phyloP scores from a whole-genome alignment of 2,329 filamentous ascomycete genomes.

The Hypoxylon sp. region DNA sequence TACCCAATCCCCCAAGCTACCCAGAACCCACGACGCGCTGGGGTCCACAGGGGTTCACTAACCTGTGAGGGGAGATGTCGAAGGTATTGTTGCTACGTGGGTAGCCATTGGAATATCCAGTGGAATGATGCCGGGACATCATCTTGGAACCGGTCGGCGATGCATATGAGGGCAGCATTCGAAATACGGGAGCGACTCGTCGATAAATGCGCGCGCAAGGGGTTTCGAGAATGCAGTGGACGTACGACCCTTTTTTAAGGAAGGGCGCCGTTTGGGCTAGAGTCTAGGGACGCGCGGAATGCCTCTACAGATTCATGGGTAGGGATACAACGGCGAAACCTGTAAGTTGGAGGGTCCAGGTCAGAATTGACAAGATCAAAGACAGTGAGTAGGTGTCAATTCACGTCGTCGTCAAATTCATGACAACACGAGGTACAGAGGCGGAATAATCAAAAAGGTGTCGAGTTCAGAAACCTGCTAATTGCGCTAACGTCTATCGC shows the following conservation, averaged over 20 bases:
- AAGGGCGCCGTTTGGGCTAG: slow-evolving; percentile 39
- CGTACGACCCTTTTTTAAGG: slow-evolving; percentile 39
- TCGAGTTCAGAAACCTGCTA: slow-evolving; percentile 46
- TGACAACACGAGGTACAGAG: slow-evolving; percentile 29
- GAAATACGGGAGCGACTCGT: slow-evolving; percentile 40
- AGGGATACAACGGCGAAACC: slow-evolving; percentile 15
- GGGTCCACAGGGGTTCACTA: slow-evolving; percentile 59
- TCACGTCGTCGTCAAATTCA: slow-evolving; percentile 29
- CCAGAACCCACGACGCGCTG: slow-evolving; percentile 9
- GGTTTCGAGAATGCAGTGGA: slow-evolving; percentile 23
- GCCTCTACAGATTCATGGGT: slow-evolving; percentile 40
- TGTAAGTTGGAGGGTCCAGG: slow-evolving; percentile 8
- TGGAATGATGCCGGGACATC: slow-evolving; percentile 86
- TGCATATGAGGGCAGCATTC: slow-evolving; percentile 74
- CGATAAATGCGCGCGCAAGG: slow-evolving; percentile 32
- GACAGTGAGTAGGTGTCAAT: slow-evolving; percentile 26
- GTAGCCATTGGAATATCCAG: slow-evolving; percentile 87
- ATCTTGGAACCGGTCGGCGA: slow-evolving; percentile 70
- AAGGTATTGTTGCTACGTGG: slow-evolving; percentile 82
- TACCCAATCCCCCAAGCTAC: not conserved
- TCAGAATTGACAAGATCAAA: slow-evolving; percentile 22
- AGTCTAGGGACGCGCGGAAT: slow-evolving; percentile 29
- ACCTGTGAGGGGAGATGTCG: slow-evolving; percentile 92
- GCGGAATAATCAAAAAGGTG: slow-evolving; percentile 49
- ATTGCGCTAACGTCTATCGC: slow-evolving; percentile 41